Percentiles rank a stretch among this genome's conserved stretches.
These are phyloP conservation scores for Aphanomyces stellatus DNA, from an alignment of 352 stramenopile species.

Conservation along the genomic window DNA sequence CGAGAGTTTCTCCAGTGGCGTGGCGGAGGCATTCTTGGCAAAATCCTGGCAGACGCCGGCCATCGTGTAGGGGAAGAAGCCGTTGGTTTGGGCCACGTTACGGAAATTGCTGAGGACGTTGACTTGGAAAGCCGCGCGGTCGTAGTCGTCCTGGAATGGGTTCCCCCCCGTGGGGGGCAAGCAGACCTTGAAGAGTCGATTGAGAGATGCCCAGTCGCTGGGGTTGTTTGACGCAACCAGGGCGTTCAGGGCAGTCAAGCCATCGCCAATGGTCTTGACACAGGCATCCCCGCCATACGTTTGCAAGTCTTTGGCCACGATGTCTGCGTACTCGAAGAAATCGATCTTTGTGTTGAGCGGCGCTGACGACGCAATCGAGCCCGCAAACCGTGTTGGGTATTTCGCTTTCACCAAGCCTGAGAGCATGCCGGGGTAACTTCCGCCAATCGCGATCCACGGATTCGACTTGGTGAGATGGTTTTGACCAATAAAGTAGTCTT, in stretches of 20 bases:
- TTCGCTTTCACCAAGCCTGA: not conserved
- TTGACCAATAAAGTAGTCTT: slow-evolving; percentile 49
- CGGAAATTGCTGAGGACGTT: no score
- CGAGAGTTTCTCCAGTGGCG: not conserved
- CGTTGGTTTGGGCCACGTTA: no score
- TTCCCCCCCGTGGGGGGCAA: no score
- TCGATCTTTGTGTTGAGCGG: slow-evolving; percentile 18
- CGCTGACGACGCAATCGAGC: not conserved
- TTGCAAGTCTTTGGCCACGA: not conserved
- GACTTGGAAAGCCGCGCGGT: not conserved
- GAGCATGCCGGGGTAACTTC: not conserved
- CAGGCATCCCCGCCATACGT: not conserved
- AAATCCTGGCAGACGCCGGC: not conserved
- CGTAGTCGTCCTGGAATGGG: not conserved
- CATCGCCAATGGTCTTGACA: not conserved
- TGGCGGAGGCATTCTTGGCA: not conserved
- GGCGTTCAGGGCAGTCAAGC: not conserved
- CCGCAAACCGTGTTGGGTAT: not conserved
- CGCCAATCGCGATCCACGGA: not conserved
- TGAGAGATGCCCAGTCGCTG: not conserved
- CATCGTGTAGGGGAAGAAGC: no score
- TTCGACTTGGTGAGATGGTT: slow-evolving; percentile 18
- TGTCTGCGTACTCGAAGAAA: not conserved
- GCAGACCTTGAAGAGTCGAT: not conserved
- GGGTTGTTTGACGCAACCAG: not conserved